phyloP scores from a whole-genome alignment of 257 asterid genomes.

The Fraxinus anomala region DNA sequence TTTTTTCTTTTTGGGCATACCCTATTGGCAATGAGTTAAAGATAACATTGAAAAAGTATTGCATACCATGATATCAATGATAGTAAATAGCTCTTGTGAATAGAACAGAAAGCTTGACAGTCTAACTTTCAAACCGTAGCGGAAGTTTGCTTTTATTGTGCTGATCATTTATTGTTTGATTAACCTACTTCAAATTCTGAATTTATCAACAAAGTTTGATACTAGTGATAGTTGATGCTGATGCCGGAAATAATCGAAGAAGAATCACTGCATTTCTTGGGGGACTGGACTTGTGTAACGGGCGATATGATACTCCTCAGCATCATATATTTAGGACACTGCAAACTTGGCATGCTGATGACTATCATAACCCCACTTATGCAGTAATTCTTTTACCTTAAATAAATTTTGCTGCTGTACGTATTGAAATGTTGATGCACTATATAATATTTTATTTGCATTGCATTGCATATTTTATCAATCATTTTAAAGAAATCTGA shows the following conservation, averaged over 20 bases:
- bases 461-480: not conserved
- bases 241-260: slow-evolving; percentile 49
- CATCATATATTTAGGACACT: slow-evolving; percentile 51
- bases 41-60: not conserved
- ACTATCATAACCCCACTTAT: slow-evolving; percentile 52
- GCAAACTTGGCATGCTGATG: slow-evolving; percentile 38
- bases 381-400: slow-evolving; percentile 31
- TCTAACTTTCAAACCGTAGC: too few species aligned
- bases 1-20: not conserved
- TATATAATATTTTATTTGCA: too few species aligned
- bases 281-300: slow-evolving; percentile 63
- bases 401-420: not conserved
- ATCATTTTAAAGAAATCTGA: not conserved
- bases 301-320: slow-evolving; percentile 60
- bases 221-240: slow-evolving; percentile 53
- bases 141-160: not conserved
- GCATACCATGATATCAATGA: not conserved
- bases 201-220: not conserved
- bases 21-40: too few species aligned
- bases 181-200: not conserved
- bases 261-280: slow-evolving; percentile 58
- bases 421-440: not conserved
- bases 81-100: not conserved
- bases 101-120: not conserved
- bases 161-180: not conserved